Evolutionary conservation across 1,284 basidiomycete species (phyloP), one percentile per base, ranked within the genome.

Genomic region (Naganishia albida): DNA sequence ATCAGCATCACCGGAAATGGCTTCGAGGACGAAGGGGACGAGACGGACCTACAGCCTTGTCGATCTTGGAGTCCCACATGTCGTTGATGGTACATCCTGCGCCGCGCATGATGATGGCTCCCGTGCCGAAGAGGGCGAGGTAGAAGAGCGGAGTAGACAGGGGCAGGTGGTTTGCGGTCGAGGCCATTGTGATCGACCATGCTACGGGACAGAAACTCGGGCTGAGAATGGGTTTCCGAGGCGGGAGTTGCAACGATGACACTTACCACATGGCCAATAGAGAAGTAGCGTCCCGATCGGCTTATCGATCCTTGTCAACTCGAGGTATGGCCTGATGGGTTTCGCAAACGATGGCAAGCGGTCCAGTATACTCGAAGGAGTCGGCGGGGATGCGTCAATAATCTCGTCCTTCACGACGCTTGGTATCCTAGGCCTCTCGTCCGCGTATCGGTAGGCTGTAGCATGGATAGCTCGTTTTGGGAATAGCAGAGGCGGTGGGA

Each of bases 21-120:
- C 40, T n/a, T n/a, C 13, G n/a, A 40, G 3, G n/a, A 7, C 20
- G 6, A 7, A 2, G 34, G 26, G 26, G 3, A 16, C 18, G 18
- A 6, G 23, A 77, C 91, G 74, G 74, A 93, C 93, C 91, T 56
- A 99, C 96, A 64, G 88, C 86, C 73, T 86, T 87, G 81, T 99
- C 96, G 65, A 97, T 85, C 71, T 91, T 86, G 69, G 84, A 83
- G 77, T 99, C 96, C 94, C 96, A 99, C 87, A 99, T 89, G 76
- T 99, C 96, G 76, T 99, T 99, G 73, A 99, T 96, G 0, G 93
- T 98, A 77, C 96, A 99, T 6, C 96, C 96, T 7, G 96, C 96
- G 7, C 96, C 93, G 20, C 96, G 87, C 96, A 99, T 99, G 63
- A 99, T 84, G 49, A 97, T 73, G 0, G 96, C 93, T 0, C 96